Conservation (phyloP, 2,329 filamentous ascomycete genomes). For the Eurotiales sp. region DNA sequence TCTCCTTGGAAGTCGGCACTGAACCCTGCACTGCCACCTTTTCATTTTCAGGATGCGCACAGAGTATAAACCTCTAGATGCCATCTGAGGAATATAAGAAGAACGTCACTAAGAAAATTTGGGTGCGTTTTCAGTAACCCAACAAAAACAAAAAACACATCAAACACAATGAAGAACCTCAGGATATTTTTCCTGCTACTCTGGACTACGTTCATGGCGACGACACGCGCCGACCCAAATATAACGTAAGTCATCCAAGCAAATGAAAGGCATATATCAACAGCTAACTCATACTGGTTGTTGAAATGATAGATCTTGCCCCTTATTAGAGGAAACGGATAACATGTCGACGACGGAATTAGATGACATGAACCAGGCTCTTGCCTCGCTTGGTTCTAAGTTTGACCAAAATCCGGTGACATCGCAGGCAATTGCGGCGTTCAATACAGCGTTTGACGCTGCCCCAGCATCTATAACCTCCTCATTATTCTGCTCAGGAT, state of each 20-base stretch:
- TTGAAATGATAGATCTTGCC: background rate
- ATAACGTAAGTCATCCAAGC: background rate
- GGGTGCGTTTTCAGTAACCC: background rate
- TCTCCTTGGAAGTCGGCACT: too few species aligned
- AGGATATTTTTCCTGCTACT: background rate
- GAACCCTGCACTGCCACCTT: too few species aligned
- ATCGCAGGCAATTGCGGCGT: background rate
- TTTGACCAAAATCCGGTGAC: background rate
- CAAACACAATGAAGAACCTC: background rate
- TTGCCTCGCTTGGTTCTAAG: background rate
- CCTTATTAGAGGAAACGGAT: background rate
- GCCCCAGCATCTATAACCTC: background rate
- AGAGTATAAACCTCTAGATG: too few species aligned
- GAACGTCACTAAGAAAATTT: too few species aligned
- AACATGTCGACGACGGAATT: background rate
- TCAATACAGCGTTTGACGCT: background rate
- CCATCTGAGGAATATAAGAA: too few species aligned
- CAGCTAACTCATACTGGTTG: background rate
- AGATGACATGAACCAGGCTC: background rate
- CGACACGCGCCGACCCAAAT: background rate
- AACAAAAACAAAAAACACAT: background rate
- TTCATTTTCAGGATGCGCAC: too few species aligned
- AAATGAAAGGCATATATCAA: too few species aligned
- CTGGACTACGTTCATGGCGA: background rate
- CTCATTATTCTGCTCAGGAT: conserved; percentile 1